Evolutionary conservation across 495 filamentous ascomycete species (phyloP).

Genomic region (Darksidea phi): DNA sequence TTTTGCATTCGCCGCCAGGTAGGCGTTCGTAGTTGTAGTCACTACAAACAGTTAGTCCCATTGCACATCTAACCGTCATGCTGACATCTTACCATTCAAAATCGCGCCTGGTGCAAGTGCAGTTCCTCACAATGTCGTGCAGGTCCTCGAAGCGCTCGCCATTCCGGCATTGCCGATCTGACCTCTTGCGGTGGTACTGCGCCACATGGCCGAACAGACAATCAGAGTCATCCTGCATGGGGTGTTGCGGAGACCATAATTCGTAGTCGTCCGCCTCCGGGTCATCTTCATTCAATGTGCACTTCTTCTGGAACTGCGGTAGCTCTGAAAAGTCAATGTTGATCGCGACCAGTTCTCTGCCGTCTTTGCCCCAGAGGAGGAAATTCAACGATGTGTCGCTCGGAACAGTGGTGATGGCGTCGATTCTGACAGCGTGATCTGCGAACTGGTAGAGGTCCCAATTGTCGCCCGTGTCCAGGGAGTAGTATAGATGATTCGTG

Average conservation of each 20-base stretch:
- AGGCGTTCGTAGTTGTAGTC: conserved; percentile 90
- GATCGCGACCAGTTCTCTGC: conserved; percentile 59
- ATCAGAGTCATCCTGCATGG: conserved; percentile 61
- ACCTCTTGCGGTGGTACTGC: conserved; percentile 86
- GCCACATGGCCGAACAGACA: conserved; percentile 92
- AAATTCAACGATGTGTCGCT: conserved; percentile 88
- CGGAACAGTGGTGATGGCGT: conserved; percentile 81
- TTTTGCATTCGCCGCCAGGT: conserved; percentile 68
- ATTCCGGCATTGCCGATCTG: conserved; percentile 73
- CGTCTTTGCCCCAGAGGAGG: conserved; percentile 72
- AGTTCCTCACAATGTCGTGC: conserved; percentile 68
- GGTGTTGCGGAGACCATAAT: conserved; percentile 81
- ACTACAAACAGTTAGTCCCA: conserved; percentile 46
- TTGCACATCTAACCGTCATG: conserved; percentile 32
- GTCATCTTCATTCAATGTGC: conserved; percentile 65
- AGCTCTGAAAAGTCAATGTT: conserved; percentile 87
- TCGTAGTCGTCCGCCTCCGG: conserved; percentile 65
- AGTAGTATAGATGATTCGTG: conserved; percentile 71
- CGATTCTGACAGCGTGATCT: conserved; percentile 63
- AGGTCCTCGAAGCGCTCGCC: conserved; percentile 63
- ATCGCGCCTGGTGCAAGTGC: conserved; percentile 77
- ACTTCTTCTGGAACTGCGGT: conserved; percentile 57
- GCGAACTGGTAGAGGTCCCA: conserved; percentile 77
- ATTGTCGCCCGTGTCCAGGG: conserved; percentile 70
- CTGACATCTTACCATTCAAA: conserved; percentile 81